Evolutionary conservation across 352 stramenopile species (phyloP).

Genomic region (Phytopythium boreale): DNA sequence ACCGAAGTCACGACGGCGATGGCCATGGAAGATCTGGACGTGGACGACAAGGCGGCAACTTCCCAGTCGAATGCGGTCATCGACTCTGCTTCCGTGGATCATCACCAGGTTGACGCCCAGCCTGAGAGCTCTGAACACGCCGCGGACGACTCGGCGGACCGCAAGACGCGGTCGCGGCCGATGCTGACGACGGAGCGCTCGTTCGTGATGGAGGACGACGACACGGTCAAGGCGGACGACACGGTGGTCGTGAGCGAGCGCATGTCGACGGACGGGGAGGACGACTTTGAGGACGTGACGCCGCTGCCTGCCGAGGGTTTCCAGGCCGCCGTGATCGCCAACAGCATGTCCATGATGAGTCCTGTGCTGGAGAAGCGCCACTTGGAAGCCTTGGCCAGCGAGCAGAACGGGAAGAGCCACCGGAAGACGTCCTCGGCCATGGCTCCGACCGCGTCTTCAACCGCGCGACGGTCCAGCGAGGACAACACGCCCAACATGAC

Average conservation of each 20-base stretch:
- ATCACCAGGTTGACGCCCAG: background rate
- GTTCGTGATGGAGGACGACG: slow-evolving; percentile 61
- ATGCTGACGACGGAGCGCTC: slow-evolving; percentile 70
- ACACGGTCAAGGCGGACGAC: slow-evolving; percentile 58
- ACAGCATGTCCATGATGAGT: slow-evolving; percentile 6
- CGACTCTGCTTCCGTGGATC: background rate
- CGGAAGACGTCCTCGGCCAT: background rate
- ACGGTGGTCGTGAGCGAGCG: slow-evolving; percentile 60
- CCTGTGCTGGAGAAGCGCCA: slow-evolving; percentile 1
- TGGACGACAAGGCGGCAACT: background rate
- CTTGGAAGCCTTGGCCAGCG: background rate
- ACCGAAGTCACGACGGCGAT: background rate
- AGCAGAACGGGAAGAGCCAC: background rate
- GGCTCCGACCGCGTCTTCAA: slow-evolving; percentile 11
- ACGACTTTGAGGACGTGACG: slow-evolving; percentile 30
- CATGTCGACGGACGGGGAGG: slow-evolving; percentile 53
- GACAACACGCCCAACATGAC: background rate
- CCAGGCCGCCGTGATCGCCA: slow-evolving; percentile 3
- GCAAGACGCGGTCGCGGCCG: slow-evolving; percentile 16
- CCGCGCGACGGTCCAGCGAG: slow-evolving; percentile 1
- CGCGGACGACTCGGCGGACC: background rate
- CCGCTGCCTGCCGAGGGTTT: background rate
- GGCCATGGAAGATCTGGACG: background rate
- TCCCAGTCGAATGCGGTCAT: background rate
- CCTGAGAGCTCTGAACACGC: background rate